Conservation (phyloP, 148 eudicot species). For the Amaranthus hypochondriacus region DNA sequence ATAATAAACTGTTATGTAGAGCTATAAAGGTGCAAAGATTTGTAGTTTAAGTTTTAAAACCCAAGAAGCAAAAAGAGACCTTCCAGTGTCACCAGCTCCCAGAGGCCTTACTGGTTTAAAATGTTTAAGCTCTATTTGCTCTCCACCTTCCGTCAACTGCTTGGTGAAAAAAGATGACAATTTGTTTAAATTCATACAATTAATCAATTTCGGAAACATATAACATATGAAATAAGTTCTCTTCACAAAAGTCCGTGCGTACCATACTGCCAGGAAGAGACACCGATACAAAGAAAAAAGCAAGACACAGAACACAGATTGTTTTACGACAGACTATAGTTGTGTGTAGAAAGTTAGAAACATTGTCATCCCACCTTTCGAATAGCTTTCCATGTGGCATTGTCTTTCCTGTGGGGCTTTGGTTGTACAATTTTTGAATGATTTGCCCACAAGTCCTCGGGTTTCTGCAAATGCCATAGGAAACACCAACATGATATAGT, state of each 20-base stretch:
- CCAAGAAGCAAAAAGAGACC: conserved; percentile 33
- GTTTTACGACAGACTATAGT: not conserved
- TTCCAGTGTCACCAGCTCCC: conserved; percentile 95
- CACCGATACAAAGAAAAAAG: not conserved
- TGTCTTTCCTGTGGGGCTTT: conserved; percentile 85
- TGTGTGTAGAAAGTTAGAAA: not conserved
- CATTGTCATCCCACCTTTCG: conserved; percentile 45
- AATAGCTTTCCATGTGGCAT: conserved; percentile 75
- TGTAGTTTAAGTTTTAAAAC: conserved; percentile 2
- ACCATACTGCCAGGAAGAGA: not conserved
- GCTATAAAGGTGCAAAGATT: not conserved
- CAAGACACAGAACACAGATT: not conserved
- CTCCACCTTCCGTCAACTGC: conserved; percentile 77
- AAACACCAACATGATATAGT: not conserved
- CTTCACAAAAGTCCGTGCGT: not conserved
- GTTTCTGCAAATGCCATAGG: conserved; percentile 53
- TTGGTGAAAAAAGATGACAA: not conserved
- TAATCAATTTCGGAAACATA: not conserved
- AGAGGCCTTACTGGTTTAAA: conserved; percentile 84
- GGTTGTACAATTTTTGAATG: conserved; percentile 88
- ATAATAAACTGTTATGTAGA: not conserved
- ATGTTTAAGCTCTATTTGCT: conserved; percentile 76
- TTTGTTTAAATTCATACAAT: not conserved
- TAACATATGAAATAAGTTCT: not conserved
- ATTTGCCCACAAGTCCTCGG: conserved; percentile 88